A percentile compares a stretch with the other conserved stretches of the same genome.
Evolutionary conservation across 768 basidiomycete species (phyloP).

Genomic region (Leucocoprinus leucothites): DNA sequence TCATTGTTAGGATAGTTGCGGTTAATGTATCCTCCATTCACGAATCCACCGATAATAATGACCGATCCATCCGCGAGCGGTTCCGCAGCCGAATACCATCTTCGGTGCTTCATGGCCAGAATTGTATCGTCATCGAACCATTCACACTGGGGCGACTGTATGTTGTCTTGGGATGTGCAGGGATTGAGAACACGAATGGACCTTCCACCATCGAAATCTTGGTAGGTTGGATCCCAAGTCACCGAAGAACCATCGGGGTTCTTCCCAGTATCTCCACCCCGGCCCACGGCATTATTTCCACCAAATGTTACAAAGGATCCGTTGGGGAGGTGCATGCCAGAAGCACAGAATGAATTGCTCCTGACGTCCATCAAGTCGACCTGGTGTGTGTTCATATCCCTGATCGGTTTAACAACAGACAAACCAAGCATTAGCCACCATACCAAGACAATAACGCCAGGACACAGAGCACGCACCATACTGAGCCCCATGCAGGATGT

Average conservation of each 20-base stretch:
- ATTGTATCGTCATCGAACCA: constrained; percentile 69
- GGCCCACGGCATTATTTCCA: constrained; percentile 73
- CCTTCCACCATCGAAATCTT: constrained; percentile 77
- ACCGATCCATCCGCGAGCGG: constrained; percentile 73
- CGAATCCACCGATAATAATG: constrained; percentile 79
- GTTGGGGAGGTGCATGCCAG: constrained; percentile 79
- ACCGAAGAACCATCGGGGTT: constrained; percentile 45
- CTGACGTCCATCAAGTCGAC: constrained; percentile 65
- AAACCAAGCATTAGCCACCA: neutral
- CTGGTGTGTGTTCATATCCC: constrained; percentile 60
- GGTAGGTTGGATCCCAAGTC: constrained; percentile 63
- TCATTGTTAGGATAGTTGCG: constrained; percentile 69
- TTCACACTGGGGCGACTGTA: constrained; percentile 49
- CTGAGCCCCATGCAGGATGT: constrained; percentile 73
- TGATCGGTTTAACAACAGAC: constrained; percentile 18
- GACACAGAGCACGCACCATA: constrained; percentile 64
- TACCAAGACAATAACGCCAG: neutral
- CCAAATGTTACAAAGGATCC: constrained; percentile 75
- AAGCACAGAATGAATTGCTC: constrained; percentile 82
- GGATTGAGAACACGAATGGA: constrained; percentile 83
- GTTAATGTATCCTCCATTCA: constrained; percentile 77
- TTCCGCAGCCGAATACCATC: constrained; percentile 82
- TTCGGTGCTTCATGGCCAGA: constrained; percentile 61
- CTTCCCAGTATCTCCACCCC: constrained; percentile 51
- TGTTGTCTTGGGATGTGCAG: constrained; percentile 50